Evolutionary conservation across 2,329 filamentous ascomycete genomes (phyloP), one percentile per base, ranked within the genome.

Genomic region (Volutella citrinella): DNA sequence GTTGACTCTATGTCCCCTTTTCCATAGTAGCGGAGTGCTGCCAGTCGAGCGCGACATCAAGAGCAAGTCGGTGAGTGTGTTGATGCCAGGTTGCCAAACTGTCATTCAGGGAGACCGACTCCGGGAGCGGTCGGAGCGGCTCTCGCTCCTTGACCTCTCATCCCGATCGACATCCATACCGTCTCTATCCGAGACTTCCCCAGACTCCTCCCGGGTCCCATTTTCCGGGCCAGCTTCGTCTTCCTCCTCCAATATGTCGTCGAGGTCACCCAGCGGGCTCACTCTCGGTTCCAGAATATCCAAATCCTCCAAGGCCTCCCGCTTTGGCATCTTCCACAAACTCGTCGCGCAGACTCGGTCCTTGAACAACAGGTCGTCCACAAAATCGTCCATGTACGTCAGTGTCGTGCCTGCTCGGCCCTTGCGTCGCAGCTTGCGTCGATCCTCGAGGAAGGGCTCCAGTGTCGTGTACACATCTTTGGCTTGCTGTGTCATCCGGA

Each of bases 291-390:
- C 91, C 54, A 98, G 56, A 52, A 90, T 64, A 47, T 95, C 93
- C 59, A 95, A 57, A 59, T 98, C 93, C 66, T 98, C 93, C 45
- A 98, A 59, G 32, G 87, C 75, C 46, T 85, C 80, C 49, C 93
- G 73, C 40, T 80, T 80, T 5, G 90, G 87, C 72, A 98, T 76
- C 67, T 95, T 95, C 81, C 88, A 94, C 49, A 98, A 58, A 55
- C 83, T 94, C 4, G 93, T 97, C 22, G 82, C 91, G 57, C 91
- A 97, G 0, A 96, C 83, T 32, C 93, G 76, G 37, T 94, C 87
- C 64, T 95, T 95, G 0, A 78, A 84, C 43, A 98, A 69, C 46
- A 98, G 65, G 42, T 96, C 89, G 60, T 98, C 93, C 35, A 97
- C 80, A 59, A 98, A 97, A 51, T 91, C 83, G 61, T 98, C 93